These are phyloP conservation scores for Paraphaeosphaeria minitans DNA, from an alignment of 2,329 filamentous ascomycete species.

Conservation along the genomic window DNA sequence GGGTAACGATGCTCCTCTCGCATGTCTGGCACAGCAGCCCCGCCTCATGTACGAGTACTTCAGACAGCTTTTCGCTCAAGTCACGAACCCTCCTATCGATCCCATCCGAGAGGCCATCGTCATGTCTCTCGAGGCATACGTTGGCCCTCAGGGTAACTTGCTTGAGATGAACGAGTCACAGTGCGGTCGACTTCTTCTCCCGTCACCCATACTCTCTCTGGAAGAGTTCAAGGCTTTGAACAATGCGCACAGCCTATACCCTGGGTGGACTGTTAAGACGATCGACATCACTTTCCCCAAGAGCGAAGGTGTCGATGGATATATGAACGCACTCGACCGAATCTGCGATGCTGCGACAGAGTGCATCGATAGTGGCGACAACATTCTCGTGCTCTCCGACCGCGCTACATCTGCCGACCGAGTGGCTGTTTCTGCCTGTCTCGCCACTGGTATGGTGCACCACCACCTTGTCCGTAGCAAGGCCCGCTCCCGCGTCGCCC, in stretches of 20 bases:
- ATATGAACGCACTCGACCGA: constrained; percentile 82
- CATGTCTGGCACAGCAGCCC: constrained; percentile 87
- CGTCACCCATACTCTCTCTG: constrained; percentile 86
- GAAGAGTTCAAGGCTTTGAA: constrained; percentile 88
- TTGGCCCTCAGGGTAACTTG: constrained; percentile 93
- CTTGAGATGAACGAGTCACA: constrained; percentile 92
- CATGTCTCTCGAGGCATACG: constrained; percentile 96
- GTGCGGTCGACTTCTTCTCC: constrained; percentile 82
- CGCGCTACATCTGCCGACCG: constrained; percentile 82
- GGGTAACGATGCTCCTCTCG: constrained; percentile 94
- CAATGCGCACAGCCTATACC: constrained; percentile 73
- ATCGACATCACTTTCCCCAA: constrained; percentile 96
- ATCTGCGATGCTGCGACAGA: constrained; percentile 86
- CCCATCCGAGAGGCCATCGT: constrained; percentile 97
- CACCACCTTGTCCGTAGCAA: constrained; percentile 95
- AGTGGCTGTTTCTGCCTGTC: constrained; percentile 81
- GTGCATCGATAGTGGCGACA: constrained; percentile 81
- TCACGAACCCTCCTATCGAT: constrained; percentile 97
- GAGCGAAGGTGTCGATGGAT: constrained; percentile 78
- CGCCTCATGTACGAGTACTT: constrained; percentile 95
- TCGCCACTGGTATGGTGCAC: constrained; percentile 92
- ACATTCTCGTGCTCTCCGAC: constrained; percentile 87
- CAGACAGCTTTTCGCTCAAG: constrained; percentile 95
- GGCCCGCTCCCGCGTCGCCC: constrained; percentile 86
- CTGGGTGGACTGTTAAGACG: constrained; percentile 83